Evolutionary conservation across 495 filamentous ascomycete species (phyloP).

Genomic region (Xylaria acuta): DNA sequence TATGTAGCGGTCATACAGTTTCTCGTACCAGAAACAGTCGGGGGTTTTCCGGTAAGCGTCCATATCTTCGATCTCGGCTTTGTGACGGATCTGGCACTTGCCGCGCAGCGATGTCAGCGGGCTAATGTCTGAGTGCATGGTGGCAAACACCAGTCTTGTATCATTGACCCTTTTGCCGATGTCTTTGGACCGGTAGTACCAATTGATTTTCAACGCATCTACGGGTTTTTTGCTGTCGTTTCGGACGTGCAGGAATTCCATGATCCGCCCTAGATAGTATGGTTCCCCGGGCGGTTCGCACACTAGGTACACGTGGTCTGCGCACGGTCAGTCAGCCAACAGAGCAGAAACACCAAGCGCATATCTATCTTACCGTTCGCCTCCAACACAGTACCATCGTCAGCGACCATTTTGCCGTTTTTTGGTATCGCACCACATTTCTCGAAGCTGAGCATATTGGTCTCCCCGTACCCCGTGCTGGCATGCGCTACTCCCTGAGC

Average conservation of each 20-base stretch:
- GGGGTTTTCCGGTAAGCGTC: constrained; percentile 81
- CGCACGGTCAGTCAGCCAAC: constrained; percentile 28
- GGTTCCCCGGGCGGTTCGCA: constrained; percentile 98
- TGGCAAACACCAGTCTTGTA: constrained; percentile 86
- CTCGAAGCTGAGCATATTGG: constrained; percentile 91
- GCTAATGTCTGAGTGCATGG: constrained; percentile 98
- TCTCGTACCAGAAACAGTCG: constrained; percentile 95
- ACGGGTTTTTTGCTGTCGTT: constrained; percentile 75
- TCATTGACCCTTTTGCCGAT: constrained; percentile 91
- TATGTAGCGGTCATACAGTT: constrained; percentile 97
- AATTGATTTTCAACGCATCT: constrained; percentile 91
- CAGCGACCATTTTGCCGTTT: constrained; percentile 81
- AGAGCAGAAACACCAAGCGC: constrained; percentile 10
- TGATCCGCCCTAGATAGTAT: constrained; percentile 95
- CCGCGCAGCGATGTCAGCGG: constrained; percentile 90
- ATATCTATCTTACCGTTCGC: constrained; percentile 77
- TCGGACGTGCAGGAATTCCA: constrained; percentile 90
- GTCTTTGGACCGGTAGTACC: constrained; percentile 97
- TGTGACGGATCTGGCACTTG: constrained; percentile 87
- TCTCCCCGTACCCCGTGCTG: constrained; percentile 50
- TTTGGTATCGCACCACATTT: constrained; percentile 69
- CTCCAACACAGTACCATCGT: constrained; percentile 84
- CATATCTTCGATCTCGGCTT: constrained; percentile 81
- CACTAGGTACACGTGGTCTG: constrained; percentile 96
- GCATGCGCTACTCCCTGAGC: constrained; percentile 28